Evolutionary conservation across 306 rosid genomes (phyloP).

Genomic region (Acacia crassicarpa): DNA sequence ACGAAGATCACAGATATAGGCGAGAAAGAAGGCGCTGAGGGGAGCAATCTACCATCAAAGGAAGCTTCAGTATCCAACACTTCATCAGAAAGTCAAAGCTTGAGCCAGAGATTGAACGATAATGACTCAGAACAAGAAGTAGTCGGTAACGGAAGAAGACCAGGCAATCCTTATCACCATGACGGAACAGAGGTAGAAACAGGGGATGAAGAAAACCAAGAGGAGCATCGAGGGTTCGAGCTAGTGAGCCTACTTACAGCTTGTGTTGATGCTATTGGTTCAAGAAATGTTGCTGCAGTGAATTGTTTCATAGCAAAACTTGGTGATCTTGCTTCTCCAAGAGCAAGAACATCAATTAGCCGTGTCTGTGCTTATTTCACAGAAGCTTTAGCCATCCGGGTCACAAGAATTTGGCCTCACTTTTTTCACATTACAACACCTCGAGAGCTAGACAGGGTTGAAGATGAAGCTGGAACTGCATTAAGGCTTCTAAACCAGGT

Average conservation of each 20-base stretch:
- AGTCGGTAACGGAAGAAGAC: slow-evolving; percentile 57
- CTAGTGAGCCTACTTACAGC: slow-evolving; percentile 69
- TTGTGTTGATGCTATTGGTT: slow-evolving; percentile 83
- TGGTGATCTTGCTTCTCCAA: slow-evolving; percentile 88
- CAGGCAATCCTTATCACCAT: slow-evolving; percentile 57
- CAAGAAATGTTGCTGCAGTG: slow-evolving; percentile 61
- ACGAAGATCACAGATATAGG: slow-evolving; percentile 69
- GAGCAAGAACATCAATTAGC: slow-evolving; percentile 57
- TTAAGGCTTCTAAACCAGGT: slow-evolving; percentile 80
- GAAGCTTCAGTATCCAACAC: slow-evolving; percentile 57
- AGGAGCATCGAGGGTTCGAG: slow-evolving; percentile 69
- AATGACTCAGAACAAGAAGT: slow-evolving; percentile 60
- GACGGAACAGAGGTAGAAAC: slow-evolving; percentile 51
- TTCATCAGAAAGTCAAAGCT: slow-evolving; percentile 71
- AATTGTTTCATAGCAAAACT: slow-evolving; percentile 71
- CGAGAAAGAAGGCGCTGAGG: slow-evolving; percentile 49
- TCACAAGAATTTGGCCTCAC: slow-evolving; percentile 88
- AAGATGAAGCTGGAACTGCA: slow-evolving; percentile 68
- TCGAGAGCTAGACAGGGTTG: slow-evolving; percentile 74
- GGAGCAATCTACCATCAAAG: slow-evolving; percentile 48
- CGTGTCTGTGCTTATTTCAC: slow-evolving; percentile 77
- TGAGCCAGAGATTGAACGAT: slow-evolving; percentile 55
- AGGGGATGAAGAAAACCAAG: slow-evolving; percentile 56
- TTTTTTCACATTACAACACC: slow-evolving; percentile 74
- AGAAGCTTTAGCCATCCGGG: slow-evolving; percentile 84